Evolutionary conservation across 2,329 filamentous ascomycete species (phyloP).

Genomic region (Paracorniculantispora psalliotae): DNA sequence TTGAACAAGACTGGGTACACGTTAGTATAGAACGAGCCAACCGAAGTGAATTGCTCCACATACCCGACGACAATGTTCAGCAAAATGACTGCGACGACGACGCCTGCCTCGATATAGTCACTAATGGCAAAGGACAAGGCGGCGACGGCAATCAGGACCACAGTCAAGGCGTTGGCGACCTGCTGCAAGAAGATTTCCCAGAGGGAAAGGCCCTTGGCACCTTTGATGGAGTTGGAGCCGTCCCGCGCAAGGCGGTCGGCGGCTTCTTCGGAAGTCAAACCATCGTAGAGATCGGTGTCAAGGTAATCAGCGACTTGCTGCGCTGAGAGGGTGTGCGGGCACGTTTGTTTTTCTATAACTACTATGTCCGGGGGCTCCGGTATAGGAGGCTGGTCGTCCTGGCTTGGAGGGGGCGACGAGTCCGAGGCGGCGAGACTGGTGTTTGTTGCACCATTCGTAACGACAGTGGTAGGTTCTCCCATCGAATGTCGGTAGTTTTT

Average conservation of each 20-base stretch:
- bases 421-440: conserved; percentile 31
- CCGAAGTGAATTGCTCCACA: conserved; percentile 1
- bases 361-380: conserved; percentile 31
- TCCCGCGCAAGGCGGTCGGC: conserved; percentile 59
- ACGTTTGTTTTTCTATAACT: conserved; percentile 31
- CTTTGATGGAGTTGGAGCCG: conserved; percentile 67
- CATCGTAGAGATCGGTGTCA: conserved; percentile 47
- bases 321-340: conserved; percentile 33
- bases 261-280: conserved; percentile 59
- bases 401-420: conserved; percentile 31
- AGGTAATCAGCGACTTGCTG: conserved; percentile 32
- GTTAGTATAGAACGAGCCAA: not conserved
- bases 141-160: conserved; percentile 72
- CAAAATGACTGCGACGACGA: conserved; percentile 59
- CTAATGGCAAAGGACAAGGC: conserved; percentile 60
- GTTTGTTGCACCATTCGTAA: conserved; percentile 39
- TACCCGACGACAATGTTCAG: conserved; percentile 65
- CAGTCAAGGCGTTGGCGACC: conserved; percentile 70
- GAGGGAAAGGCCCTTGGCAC: conserved; percentile 64
- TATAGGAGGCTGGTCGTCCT: conserved; percentile 37
- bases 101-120: conserved; percentile 59
- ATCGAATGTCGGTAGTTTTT: conserved; percentile 33
- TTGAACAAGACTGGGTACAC: conserved; percentile 47
- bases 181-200: conserved; percentile 74
- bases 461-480: conserved; percentile 33